Percentiles rank a stretch among this genome's conserved stretches.
phyloP scores from a whole-genome alignment of 2,329 filamentous ascomycete genomes.

The Pseudocercospora crystallina region DNA sequence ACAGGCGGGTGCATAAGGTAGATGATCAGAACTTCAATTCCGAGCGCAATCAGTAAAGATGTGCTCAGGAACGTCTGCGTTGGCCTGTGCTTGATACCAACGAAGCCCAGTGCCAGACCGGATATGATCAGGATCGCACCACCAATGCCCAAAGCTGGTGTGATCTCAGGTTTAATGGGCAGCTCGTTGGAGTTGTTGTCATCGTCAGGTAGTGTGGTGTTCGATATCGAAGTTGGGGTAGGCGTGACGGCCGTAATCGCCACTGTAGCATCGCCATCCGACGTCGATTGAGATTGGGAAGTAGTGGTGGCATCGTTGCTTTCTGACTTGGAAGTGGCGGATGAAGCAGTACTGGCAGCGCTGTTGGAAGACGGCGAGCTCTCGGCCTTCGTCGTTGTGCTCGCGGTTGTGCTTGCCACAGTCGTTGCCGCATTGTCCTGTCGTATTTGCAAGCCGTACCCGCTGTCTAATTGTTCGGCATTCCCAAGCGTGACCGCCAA shows the following conservation, averaged over 20 bases:
- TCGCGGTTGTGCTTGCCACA: background rate
- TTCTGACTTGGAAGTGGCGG: slow-evolving; percentile 1
- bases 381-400: slow-evolving; percentile 4
- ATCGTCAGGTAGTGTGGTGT: slow-evolving; percentile 9
- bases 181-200: slow-evolving; percentile 41
- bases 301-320: slow-evolving; percentile 3
- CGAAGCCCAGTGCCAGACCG: slow-evolving; percentile 68
- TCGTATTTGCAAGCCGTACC: slow-evolving; percentile 6
- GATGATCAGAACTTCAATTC: slow-evolving; percentile 76
- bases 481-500: slow-evolving; percentile 9
- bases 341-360: slow-evolving; percentile 6
- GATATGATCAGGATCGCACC: slow-evolving; percentile 73
- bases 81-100: slow-evolving; percentile 79
- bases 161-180: slow-evolving; percentile 72
- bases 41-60: slow-evolving; percentile 69
- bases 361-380: slow-evolving; percentile 1
- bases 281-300: background rate
- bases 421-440: slow-evolving; percentile 7
- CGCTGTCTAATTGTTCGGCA: slow-evolving; percentile 7
- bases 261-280: slow-evolving; percentile 14
- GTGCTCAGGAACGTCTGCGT: slow-evolving; percentile 78
- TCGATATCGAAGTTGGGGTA: slow-evolving; percentile 1
- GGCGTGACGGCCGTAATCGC: slow-evolving; percentile 13
- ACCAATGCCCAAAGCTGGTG: slow-evolving; percentile 76
- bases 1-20: slow-evolving; percentile 85